These are phyloP conservation scores for Penicillium sp. DNA, from an alignment of 2,329 filamentous ascomycete genomes.

Conservation along the genomic window DNA sequence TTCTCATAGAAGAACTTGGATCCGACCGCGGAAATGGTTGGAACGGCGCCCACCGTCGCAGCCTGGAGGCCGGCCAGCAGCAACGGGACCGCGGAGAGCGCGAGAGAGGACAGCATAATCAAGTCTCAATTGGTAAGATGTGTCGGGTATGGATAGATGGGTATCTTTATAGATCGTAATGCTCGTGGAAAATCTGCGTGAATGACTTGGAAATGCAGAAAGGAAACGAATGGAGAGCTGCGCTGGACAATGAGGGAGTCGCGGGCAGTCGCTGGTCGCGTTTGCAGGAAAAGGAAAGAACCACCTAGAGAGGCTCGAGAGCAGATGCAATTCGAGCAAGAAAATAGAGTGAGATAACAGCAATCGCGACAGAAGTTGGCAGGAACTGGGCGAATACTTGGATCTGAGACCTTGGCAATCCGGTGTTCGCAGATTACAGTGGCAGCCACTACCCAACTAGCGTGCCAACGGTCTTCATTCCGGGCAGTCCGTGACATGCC, in stretches of 20 bases:
- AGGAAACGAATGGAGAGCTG: constrained; percentile 3
- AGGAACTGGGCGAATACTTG: constrained; percentile 11
- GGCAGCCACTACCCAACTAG: constrained; percentile 13
- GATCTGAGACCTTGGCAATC: constrained; percentile 16
- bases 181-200: background rate
- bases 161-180: constrained; percentile 11
- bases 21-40: constrained; percentile 67
- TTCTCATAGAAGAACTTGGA: constrained; percentile 86
- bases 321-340: background rate
- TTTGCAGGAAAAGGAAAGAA: constrained; percentile 15
- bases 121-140: constrained; percentile 8
- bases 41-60: constrained; percentile 50
- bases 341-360: constrained; percentile 5
- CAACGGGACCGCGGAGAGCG: constrained; percentile 27
- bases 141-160: background rate
- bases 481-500: constrained; percentile 11
- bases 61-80: constrained; percentile 38
- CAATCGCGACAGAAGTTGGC: constrained; percentile 13
- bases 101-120: constrained; percentile 33
- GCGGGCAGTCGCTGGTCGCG: constrained; percentile 7
- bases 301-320: constrained; percentile 8
- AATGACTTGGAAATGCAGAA: constrained; percentile 5
- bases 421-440: constrained; percentile 20
- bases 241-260: constrained; percentile 22
- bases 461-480: constrained; percentile 12